phyloP scores from a whole-genome alignment of 805 yeast species.

The Yamadazyma scolyti region DNA sequence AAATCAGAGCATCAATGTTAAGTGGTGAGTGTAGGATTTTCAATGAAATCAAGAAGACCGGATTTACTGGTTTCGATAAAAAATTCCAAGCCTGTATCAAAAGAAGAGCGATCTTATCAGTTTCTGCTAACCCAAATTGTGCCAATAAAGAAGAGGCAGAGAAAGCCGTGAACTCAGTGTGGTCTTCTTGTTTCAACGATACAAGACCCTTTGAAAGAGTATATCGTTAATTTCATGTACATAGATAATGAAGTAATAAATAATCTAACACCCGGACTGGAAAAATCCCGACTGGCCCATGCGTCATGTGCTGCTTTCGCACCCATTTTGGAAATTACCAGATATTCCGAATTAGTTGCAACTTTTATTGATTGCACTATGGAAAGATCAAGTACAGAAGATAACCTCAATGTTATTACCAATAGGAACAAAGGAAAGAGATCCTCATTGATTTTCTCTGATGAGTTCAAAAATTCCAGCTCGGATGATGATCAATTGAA shows the following conservation, averaged over 20 bases:
- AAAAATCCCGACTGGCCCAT: too few species aligned
- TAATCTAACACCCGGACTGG: too few species aligned
- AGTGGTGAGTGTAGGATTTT: constrained; percentile 93
- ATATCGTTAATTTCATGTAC: constrained; percentile 53
- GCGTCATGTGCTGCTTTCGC: background rate
- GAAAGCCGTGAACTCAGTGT: constrained; percentile 78
- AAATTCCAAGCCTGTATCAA: constrained; percentile 91
- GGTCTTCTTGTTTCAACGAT: constrained; percentile 90
- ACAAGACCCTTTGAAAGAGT: constrained; percentile 95
- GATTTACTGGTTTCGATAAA: constrained; percentile 52
- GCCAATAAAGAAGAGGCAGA: constrained; percentile 69
- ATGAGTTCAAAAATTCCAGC: constrained; percentile 11
- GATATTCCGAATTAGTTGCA: background rate
- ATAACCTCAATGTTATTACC: constrained; percentile 14
- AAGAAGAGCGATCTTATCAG: constrained; percentile 84
- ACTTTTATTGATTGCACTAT: constrained; percentile 3
- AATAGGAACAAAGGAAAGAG: constrained; percentile 16
- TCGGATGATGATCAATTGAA: constrained; percentile 3
- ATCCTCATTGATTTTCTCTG: constrained; percentile 13
- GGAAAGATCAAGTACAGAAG: constrained; percentile 11
- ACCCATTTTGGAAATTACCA: background rate
- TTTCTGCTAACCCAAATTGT: constrained; percentile 83
- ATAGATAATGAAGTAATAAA: too few species aligned
- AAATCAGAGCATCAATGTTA: constrained; percentile 86
- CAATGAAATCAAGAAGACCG: constrained; percentile 69